Evolutionary conservation across 2,329 filamentous ascomycete species (phyloP).

Genomic region (Plenodomus biglobosus): DNA sequence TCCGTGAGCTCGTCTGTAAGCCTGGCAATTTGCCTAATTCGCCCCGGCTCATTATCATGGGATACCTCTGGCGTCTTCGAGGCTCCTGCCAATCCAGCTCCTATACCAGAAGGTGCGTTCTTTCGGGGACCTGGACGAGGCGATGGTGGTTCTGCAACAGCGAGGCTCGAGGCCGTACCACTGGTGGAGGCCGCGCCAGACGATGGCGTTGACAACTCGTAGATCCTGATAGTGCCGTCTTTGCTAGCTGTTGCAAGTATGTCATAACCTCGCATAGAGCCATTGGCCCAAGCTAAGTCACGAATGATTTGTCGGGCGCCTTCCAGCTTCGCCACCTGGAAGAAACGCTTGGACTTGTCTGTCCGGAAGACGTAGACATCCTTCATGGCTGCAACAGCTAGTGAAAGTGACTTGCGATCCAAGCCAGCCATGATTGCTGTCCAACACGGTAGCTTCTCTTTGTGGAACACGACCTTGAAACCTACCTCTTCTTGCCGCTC

Average conservation of each 20-base stretch:
- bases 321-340: constrained; percentile 74
- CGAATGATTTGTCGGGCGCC: constrained; percentile 77
- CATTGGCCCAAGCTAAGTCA: constrained; percentile 90
- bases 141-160: constrained; percentile 25
- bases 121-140: constrained; percentile 29
- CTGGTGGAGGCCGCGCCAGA: constrained; percentile 44
- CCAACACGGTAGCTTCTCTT: constrained; percentile 79
- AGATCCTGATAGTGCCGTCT: constrained; percentile 88
- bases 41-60: constrained; percentile 61
- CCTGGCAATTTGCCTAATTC: constrained; percentile 63
- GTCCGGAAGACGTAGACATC: constrained; percentile 82
- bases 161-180: constrained; percentile 24
- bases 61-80: constrained; percentile 50
- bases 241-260: constrained; percentile 89
- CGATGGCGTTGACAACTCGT: constrained; percentile 68
- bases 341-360: constrained; percentile 74
- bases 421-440: constrained; percentile 78
- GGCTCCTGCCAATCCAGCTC: constrained; percentile 54
- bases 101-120: constrained; percentile 54
- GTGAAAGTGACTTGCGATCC: constrained; percentile 71
- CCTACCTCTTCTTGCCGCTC: constrained; percentile 80
- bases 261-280: constrained; percentile 87
- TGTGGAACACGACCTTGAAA: constrained; percentile 85
- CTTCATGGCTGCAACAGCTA: constrained; percentile 86
- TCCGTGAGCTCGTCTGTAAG: constrained; percentile 68